A percentile compares a stretch with the other conserved stretches of the same genome.
Evolutionary conservation across 805 yeast species (phyloP).

Genomic region (Kodamaea jinghongensis): DNA sequence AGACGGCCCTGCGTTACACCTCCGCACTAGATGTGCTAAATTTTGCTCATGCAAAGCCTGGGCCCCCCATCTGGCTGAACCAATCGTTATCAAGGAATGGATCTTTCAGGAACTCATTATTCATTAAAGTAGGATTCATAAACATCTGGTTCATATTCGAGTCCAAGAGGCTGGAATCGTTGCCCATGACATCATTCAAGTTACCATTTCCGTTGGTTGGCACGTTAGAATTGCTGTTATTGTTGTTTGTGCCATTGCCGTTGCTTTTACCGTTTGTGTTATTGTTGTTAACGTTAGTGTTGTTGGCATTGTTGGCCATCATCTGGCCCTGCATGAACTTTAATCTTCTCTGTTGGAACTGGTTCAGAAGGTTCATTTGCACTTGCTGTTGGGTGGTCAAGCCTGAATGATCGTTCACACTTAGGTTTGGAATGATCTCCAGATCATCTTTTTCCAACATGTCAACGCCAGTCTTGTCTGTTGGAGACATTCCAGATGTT

Average conservation of each 20-base stretch:
- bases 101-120: slow-evolving; percentile 6
- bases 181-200: slow-evolving; percentile 2
- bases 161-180: slow-evolving; percentile 4
- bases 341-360: slow-evolving; percentile 17
- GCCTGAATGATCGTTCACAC: slow-evolving; percentile 6
- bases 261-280: too few species aligned
- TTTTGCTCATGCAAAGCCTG: slow-evolving; percentile 28
- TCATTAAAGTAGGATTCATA: slow-evolving; percentile 10
- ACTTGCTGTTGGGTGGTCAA: slow-evolving; percentile 15
- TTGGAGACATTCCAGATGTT: slow-evolving; percentile 3
- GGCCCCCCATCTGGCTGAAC: slow-evolving; percentile 34
- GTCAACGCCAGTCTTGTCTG: slow-evolving; percentile 4
- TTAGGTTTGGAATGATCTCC: slow-evolving; percentile 10
- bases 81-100: slow-evolving; percentile 20
- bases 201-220: background rate
- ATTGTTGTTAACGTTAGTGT: too few species aligned
- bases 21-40: too few species aligned
- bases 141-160: slow-evolving; percentile 9
- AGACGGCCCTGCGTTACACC: too few species aligned
- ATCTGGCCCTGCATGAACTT: slow-evolving; percentile 18
- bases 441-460: slow-evolving; percentile 10
- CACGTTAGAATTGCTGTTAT: too few species aligned
- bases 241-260: slow-evolving; percentile 7
- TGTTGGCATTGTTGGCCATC: slow-evolving; percentile 8
- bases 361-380: slow-evolving; percentile 17